Evolutionary conservation across 371 early-diverging fungal genomes (phyloP).

Genomic region (Rhizopus microsporus): DNA sequence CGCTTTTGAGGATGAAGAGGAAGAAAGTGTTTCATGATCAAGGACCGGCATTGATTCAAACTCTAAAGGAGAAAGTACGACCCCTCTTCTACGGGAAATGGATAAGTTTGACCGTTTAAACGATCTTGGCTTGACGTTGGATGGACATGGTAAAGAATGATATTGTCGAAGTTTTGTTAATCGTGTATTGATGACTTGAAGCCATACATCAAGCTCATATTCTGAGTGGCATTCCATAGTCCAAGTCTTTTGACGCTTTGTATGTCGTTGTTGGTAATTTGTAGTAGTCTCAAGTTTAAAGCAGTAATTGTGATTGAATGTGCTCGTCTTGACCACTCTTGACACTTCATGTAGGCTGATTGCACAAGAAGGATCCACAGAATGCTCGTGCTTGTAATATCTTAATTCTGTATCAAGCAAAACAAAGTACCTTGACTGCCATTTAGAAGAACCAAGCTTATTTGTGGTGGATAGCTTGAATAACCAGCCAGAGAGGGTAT

Average conservation of each 20-base stretch:
- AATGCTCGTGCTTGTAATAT: slow-evolving; percentile 41
- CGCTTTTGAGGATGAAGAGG: slow-evolving; percentile 11
- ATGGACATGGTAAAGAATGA: background rate
- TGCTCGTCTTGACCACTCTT: slow-evolving; percentile 10
- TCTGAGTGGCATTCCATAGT: slow-evolving; percentile 33
- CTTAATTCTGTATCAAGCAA: slow-evolving; percentile 41
- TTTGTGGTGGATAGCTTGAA: slow-evolving; percentile 23
- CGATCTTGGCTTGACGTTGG: background rate
- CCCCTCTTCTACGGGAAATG: slow-evolving; percentile 26
- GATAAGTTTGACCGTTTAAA: slow-evolving; percentile 5
- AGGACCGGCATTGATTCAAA: slow-evolving; percentile 13
- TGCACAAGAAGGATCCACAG: slow-evolving; percentile 24
- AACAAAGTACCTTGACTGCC: slow-evolving; percentile 44
- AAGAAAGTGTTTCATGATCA: slow-evolving; percentile 16
- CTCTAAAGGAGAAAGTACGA: slow-evolving; percentile 20
- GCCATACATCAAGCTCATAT: slow-evolving; percentile 29
- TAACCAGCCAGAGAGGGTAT: slow-evolving; percentile 28
- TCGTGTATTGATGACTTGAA: slow-evolving; percentile 18
- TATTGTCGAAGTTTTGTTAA: slow-evolving; percentile 3
- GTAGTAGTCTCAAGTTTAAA: slow-evolving; percentile 32
- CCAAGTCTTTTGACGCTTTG: slow-evolving; percentile 17
- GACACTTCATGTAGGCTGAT: slow-evolving; percentile 27
- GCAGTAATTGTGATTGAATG: slow-evolving; percentile 18
- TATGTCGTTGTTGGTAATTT: slow-evolving; percentile 1
- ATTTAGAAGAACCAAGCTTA: slow-evolving; percentile 28